Evolutionary conservation across 169 alveolate genomes (phyloP), one percentile per base, ranked within the genome.

Genomic region (Babesia bovis): DNA sequence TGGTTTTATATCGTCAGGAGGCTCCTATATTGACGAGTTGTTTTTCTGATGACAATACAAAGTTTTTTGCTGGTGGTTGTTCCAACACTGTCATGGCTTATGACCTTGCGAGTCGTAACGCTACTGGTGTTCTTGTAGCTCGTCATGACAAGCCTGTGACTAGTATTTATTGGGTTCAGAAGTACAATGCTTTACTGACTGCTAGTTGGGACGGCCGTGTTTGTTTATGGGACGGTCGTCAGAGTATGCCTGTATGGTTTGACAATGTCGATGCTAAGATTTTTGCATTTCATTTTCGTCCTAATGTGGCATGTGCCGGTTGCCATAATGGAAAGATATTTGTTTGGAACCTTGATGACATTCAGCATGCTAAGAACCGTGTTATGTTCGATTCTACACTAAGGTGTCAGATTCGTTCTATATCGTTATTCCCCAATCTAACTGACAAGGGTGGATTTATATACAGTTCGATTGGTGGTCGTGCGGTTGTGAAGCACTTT

Each of bases 221-320:
- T n/a, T 55, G 66, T 26, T 33, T 69, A 56, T 81, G 88, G 88
- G 88, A 81, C 63, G 84, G 83, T 26, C 57, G 88, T 36, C 88
- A 81, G 78, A 30, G 42, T 26, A 33, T 44, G 19, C 88, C 88
- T 2, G 79, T 63, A 32, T 81, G 88, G 88, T 33, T 52, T 17
- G 84, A 71, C 28, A 81, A 70, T 56, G 26, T 81, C 21, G 70
- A 53, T 26, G 1, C 82, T 9, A 81, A 81, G 70, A 66, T 81
- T 5, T 81, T 81, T 56, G 78, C 88, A 25, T 60, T 79, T 12
- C 79, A 81, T 61, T 70, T 81, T 60, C 41, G 70, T 17, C 67
- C 82, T 7, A 81, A 81, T 42, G 32, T 81, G 9, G 56, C 51
- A 21, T 81, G 88, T 41, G 84, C 57, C 13, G 88, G 84, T n/a